Evolutionary conservation across 371 early-diverging fungal species (phyloP), one percentile per base, ranked within the genome.

Genomic region (Mortierella sp.): DNA sequence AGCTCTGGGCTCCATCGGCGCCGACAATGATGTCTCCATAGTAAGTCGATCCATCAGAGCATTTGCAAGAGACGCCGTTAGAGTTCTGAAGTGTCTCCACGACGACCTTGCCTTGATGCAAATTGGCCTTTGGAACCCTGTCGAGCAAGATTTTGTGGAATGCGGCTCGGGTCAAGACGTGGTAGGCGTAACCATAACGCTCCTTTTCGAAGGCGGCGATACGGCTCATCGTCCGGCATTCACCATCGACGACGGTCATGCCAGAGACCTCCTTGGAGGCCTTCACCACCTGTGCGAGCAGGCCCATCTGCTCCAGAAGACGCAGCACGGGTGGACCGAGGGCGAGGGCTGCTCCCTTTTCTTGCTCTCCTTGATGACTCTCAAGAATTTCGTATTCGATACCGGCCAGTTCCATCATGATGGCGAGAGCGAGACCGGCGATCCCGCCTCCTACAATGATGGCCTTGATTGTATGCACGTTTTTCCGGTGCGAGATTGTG

Each of bases 11-110:
- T 0, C 75, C 75, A 28, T 75, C 75, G 12, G 75, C 75, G 2
- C 75, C 75, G 15, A 75, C 56, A 32, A 68, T 68, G 27, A 75
- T 75, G 19, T 75, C 75, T 5, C 75, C 75, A 31, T 75, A 75
- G 52, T 75, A 75, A 3, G 68, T 75, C 11, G 64, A 64, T 24
- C 75, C 75, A 28, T 75, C 75, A 4, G 75, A 62, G 24, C 75
- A 75, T 32, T 67, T 62, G 64, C 68, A 67, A 0, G 69, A 64
- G 32, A 56, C 75, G 1, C 75, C 78, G 23, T 70, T 69, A 3
- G 61, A 62, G 42, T 70, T 76, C 34, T 76, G 78, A 15, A 56
- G 62, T 0, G 65, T 76, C 41, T 76, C 70, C 24, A 65, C 24
- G 6, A 76, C 78, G 9, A 52, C 34, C 50, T 76, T 76, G 43